phyloP scores from a whole-genome alignment of 1,139 yeast genomes.

The Taphrina confusa region DNA sequence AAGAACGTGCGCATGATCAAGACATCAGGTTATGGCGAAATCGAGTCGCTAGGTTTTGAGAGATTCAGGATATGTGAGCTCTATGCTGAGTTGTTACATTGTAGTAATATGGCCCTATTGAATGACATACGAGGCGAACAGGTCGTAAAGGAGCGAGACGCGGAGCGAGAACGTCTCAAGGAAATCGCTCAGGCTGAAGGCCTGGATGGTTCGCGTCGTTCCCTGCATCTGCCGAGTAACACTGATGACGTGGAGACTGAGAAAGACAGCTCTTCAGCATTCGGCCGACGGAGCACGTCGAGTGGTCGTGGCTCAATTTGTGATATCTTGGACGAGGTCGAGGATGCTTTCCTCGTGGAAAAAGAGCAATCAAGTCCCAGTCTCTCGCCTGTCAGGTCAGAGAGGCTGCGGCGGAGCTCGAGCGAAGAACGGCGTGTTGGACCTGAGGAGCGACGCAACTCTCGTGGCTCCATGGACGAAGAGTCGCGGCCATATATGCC shows the following conservation, averaged over 20 bases:
- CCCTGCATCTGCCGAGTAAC: neutral
- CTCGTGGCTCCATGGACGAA: constrained; percentile 31
- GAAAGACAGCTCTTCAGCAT: constrained; percentile 7
- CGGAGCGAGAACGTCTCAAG: constrained; percentile 53
- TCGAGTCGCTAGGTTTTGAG: constrained; percentile 93
- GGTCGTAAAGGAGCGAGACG: constrained; percentile 74
- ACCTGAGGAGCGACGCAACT: constrained; percentile 8
- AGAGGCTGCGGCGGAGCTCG: constrained; percentile 7
- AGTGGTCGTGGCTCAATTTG: constrained; percentile 12
- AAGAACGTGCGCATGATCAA: constrained; percentile 48
- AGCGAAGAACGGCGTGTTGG: constrained; percentile 9
- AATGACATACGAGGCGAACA: constrained; percentile 83
- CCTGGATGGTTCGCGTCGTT: neutral
- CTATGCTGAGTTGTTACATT: constrained; percentile 90
- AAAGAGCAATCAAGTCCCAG: constrained; percentile 8
- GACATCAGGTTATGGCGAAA: constrained; percentile 69
- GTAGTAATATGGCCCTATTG: constrained; percentile 92
- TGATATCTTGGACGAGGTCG: constrained; percentile 1
- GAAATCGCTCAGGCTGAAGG: constrained; percentile 3
- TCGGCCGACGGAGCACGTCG: constrained; percentile 4
- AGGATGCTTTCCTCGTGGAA: constrained; percentile 1
- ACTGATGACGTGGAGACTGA: constrained; percentile 13
- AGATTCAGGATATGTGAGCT: constrained; percentile 92
- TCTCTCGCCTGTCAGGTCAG: neutral
- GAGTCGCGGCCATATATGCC: constrained; percentile 29